Evolutionary conservation across 352 stramenopile species (phyloP).

Genomic region (Aphanomyces invadans): DNA sequence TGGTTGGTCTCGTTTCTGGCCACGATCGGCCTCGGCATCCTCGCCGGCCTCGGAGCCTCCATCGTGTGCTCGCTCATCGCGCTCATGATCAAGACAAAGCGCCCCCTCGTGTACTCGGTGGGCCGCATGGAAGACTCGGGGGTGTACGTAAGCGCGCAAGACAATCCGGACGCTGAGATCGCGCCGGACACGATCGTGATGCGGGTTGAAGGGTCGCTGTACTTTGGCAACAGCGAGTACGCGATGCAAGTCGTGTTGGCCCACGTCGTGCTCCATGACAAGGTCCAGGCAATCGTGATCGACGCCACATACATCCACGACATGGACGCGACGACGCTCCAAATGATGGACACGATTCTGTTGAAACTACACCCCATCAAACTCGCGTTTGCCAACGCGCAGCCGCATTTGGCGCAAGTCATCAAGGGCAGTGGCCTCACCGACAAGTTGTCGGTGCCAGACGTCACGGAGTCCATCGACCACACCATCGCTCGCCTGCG

Average conservation of each 20-base stretch:
- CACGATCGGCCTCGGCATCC: slow-evolving; percentile 42
- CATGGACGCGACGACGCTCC: slow-evolving; percentile 76
- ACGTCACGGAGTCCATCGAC: slow-evolving; percentile 7
- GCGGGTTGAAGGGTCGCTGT: slow-evolving; percentile 46
- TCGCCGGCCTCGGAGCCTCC: slow-evolving; percentile 39
- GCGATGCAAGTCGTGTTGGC: neutral
- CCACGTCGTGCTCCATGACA: neutral
- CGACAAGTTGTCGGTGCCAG: neutral
- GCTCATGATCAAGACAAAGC: slow-evolving; percentile 52
- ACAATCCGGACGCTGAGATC: slow-evolving; percentile 39
- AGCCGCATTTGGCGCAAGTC: slow-evolving; percentile 51
- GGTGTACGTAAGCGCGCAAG: slow-evolving; percentile 31
- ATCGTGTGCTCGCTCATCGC: slow-evolving; percentile 51
- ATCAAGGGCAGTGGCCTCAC: slow-evolving; percentile 53
- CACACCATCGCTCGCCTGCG: slow-evolving; percentile 8
- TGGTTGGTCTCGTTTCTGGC: slow-evolving; percentile 50
- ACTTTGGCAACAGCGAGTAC: slow-evolving; percentile 61
- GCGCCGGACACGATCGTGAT: slow-evolving; percentile 44
- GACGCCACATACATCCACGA: slow-evolving; percentile 75
- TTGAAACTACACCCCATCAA: slow-evolving; percentile 50
- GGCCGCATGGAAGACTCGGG: slow-evolving; percentile 7
- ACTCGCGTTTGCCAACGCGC: slow-evolving; percentile 69
- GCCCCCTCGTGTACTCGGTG: slow-evolving; percentile 40
- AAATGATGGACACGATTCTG: slow-evolving; percentile 80
- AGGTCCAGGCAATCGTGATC: slow-evolving; percentile 34